phyloP scores from a whole-genome alignment of 108 stramenopile genomes.

The Conticribra weissflogii region DNA sequence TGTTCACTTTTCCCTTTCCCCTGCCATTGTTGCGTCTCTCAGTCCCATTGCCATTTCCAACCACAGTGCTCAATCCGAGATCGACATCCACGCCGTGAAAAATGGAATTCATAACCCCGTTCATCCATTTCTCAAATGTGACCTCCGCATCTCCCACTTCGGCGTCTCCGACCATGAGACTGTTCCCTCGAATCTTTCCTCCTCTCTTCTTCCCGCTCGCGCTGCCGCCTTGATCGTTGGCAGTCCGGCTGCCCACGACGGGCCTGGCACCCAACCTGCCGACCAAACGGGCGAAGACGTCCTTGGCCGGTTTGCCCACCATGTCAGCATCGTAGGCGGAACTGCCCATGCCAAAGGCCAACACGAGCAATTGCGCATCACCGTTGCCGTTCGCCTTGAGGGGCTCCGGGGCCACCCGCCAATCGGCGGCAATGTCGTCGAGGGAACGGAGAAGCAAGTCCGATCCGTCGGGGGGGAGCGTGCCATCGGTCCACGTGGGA shows the following conservation, averaged over 20 bases:
- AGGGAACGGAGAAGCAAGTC: conserved; percentile 53
- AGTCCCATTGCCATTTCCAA: neutral
- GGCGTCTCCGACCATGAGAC: conserved; percentile 70
- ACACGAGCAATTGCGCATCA: conserved; percentile 6
- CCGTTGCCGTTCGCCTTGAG: conserved; percentile 50
- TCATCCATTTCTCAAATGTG: conserved; percentile 55
- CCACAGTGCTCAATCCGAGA: neutral
- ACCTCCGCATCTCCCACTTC: conserved; percentile 67
- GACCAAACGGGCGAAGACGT: conserved; percentile 58
- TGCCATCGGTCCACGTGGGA: conserved; percentile 81
- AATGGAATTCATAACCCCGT: conserved; percentile 36
- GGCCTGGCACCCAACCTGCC: conserved; percentile 68
- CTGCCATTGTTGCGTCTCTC: neutral
- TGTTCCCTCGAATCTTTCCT: conserved; percentile 19
- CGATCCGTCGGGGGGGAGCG: conserved; percentile 65
- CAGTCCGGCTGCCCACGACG: conserved; percentile 26
- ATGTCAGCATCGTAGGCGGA: conserved; percentile 77
- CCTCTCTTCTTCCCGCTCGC: conserved; percentile 18
- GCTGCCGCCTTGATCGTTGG: conserved; percentile 30
- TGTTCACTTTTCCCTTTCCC: neutral
- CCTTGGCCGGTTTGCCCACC: conserved; percentile 80
- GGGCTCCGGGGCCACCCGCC: conserved; percentile 82
- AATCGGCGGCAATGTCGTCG: conserved; percentile 75
- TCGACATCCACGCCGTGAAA: neutral
- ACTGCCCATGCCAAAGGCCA: conserved; percentile 83